phyloP scores from a whole-genome alignment of 164 flowering plant species.

The Warburgia ugandensis region DNA sequence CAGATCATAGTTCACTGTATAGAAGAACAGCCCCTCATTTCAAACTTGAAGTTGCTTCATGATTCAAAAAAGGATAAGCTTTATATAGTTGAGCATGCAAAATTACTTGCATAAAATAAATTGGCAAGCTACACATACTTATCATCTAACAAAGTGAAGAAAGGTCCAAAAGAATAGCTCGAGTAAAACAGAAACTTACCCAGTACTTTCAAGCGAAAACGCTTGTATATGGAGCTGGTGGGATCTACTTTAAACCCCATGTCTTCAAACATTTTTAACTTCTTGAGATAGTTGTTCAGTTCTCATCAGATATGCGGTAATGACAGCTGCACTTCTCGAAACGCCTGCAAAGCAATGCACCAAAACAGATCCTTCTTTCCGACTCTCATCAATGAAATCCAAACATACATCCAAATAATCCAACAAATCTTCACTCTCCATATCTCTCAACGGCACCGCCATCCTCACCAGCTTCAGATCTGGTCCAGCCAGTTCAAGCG shows the following conservation, averaged over 20 bases:
- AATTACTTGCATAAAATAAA: no score
- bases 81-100: no score
- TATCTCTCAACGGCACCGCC: constrained; percentile 78
- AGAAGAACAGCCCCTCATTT: no score
- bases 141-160: no score
- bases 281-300: constrained; percentile 63
- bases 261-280: constrained; percentile 86
- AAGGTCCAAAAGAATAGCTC: background rate
- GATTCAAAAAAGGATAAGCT: no score
- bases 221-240: constrained; percentile 61
- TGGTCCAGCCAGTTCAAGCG: constrained; percentile 66
- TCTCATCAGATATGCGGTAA: constrained; percentile 87
- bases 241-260: constrained; percentile 82
- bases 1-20: no score
- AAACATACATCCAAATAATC: constrained; percentile 81
- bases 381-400: constrained; percentile 62
- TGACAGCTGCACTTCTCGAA: constrained; percentile 79
- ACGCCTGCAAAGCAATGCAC: constrained; percentile 99
- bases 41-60: no score
- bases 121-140: no score
- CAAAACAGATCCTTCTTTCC: constrained; percentile 56
- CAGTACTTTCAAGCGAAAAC: constrained; percentile 63
- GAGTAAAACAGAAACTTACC: constrained; percentile 27
- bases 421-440: constrained; percentile 71
- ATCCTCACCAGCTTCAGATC: constrained; percentile 72